Evolutionary conservation across 345 rosid genomes (phyloP), one percentile per base, ranked within the genome.

Genomic region (Citrus unshiu): DNA sequence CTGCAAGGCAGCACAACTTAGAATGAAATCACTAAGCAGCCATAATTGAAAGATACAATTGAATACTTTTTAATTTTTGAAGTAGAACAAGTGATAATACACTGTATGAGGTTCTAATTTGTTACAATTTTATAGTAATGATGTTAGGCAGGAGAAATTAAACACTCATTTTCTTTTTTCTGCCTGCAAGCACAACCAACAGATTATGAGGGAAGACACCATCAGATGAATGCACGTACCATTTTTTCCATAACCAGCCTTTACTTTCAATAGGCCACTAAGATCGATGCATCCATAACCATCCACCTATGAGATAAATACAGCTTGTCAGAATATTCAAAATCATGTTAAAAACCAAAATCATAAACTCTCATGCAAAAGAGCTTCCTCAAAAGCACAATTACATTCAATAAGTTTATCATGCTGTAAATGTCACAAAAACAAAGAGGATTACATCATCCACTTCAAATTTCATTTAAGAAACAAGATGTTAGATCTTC

Each of bases 181-280:
- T 51, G n/a, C 63, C 46, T 4, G 9, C 32, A 75, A 64, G 14
- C 32, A 32, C 5, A 34, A 10, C 30, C 43, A 27, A 69, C 34
- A 35, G 8, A 74, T 34, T 49, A 51, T 43, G 18, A 29, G 2
- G 16, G 56, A 22, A 56, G 59, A 65, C 60, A 6, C 60, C 8
- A 9, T 34, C 12, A 39, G n/a, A 71, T n/a, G 19, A 70, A 58
- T 46, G 37, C 25, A 34, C 72, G 37, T 85, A 93, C 97, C 93
- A 19, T 66, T 74, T 81, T 85, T 79, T 59, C 92, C 93, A 85
- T 83, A 89, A 68, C 90, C 86, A 63, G 87, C 85, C 16, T 86
- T 87, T 49, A 93, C 95, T 85, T 86, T 85, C 85, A 93, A 80
- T 46, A 86, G 69, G 43, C 92, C 91, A 72, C 90, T 70, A 12